These are phyloP conservation scores for Colletotrichum scovillei DNA, from an alignment of 2,329 filamentous ascomycete species.

Conservation along the genomic window DNA sequence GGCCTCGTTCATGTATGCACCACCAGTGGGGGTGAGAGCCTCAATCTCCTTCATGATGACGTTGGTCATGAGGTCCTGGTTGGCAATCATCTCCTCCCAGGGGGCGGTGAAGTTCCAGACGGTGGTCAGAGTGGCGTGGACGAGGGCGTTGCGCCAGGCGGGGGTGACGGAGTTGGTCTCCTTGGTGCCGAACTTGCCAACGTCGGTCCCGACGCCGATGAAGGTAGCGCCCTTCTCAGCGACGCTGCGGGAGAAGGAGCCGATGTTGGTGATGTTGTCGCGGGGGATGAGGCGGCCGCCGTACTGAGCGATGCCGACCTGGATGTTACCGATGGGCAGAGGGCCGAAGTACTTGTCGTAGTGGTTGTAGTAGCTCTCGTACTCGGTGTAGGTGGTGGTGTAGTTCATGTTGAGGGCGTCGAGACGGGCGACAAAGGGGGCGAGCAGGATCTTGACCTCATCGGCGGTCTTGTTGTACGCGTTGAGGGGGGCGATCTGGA, in stretches of 20 bases:
- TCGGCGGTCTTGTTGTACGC: constrained; percentile 56
- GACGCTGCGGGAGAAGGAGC: constrained; percentile 32
- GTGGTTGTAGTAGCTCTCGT: constrained; percentile 52
- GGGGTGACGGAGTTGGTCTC: constrained; percentile 51
- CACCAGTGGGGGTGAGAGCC: constrained; percentile 49
- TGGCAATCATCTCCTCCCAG: constrained; percentile 43
- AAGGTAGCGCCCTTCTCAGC: constrained; percentile 40
- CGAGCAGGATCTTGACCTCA: constrained; percentile 55
- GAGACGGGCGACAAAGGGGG: constrained; percentile 55
- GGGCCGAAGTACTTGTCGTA: constrained; percentile 53
- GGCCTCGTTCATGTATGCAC: constrained; percentile 63
- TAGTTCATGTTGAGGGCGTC: constrained; percentile 46
- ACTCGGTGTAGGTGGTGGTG: constrained; percentile 39
- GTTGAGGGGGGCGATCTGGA: constrained; percentile 59
- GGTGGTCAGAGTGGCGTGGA: constrained; percentile 43
- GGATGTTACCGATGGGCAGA: constrained; percentile 52
- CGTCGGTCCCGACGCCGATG: constrained; percentile 43
- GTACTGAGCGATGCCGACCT: constrained; percentile 56
- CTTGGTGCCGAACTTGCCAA: constrained; percentile 40
- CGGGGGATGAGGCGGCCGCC: constrained; percentile 40
- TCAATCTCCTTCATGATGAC: constrained; percentile 34
- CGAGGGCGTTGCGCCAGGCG: constrained; percentile 52
- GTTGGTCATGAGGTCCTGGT: constrained; percentile 41
- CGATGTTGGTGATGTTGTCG: constrained; percentile 35
- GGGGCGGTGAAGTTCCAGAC: constrained; percentile 43